phyloP scores from a whole-genome alignment of 2,329 filamentous ascomycete genomes.

The Mycosphaerella sp. region DNA sequence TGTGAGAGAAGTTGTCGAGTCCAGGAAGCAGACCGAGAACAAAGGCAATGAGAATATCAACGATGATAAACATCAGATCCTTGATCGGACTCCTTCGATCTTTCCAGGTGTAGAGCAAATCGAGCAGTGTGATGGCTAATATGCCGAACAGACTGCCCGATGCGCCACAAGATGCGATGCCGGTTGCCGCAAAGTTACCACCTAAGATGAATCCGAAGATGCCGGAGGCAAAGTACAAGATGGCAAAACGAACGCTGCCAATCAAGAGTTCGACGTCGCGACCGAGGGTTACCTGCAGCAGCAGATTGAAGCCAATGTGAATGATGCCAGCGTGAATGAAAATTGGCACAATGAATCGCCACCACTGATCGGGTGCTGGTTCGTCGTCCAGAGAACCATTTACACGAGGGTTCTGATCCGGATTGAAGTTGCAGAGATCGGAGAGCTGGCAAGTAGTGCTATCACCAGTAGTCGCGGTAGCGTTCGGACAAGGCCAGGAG shows the following conservation, averaged over 20 bases:
- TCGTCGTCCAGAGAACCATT: constrained; percentile 48
- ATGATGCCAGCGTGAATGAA: constrained; percentile 92
- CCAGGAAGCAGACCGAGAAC: constrained; percentile 86
- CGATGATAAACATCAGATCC: constrained; percentile 78
- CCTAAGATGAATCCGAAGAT: constrained; percentile 96
- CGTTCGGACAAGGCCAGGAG: constrained; percentile 73
- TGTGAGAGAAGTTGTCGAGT: constrained; percentile 95
- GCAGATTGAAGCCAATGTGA: constrained; percentile 92
- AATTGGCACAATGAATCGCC: constrained; percentile 88
- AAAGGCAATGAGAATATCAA: constrained; percentile 85
- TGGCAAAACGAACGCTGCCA: constrained; percentile 75
- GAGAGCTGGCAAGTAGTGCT: constrained; percentile 63
- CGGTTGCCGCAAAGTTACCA: constrained; percentile 81
- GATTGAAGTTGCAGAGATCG: constrained; percentile 76
- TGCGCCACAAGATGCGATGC: constrained; percentile 74
- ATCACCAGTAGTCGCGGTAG: constrained; percentile 55
- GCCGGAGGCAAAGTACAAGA: constrained; percentile 85
- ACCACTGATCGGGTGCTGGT: constrained; percentile 86
- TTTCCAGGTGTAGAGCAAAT: constrained; percentile 88
- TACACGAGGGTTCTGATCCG: constrained; percentile 60
- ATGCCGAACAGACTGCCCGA: constrained; percentile 90
- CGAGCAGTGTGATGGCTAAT: constrained; percentile 78
- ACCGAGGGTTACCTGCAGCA: constrained; percentile 82
- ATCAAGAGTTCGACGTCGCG: constrained; percentile 90
- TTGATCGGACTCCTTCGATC: constrained; percentile 69